Conservation (phyloP, 2,329 filamentous ascomycete genomes). For the Cladosporium sp. region DNA sequence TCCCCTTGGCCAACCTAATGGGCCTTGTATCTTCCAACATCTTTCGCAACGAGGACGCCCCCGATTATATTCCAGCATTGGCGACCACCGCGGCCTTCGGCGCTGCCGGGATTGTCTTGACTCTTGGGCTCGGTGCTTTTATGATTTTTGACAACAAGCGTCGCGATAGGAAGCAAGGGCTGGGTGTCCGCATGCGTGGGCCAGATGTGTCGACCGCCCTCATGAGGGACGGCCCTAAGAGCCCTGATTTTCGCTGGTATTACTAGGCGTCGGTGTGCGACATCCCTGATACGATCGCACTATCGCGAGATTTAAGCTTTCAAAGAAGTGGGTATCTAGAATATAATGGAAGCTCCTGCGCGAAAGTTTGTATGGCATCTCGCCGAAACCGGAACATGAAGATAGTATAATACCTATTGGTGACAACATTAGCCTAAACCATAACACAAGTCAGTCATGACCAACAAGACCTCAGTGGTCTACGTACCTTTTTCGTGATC, state of each 20-base stretch:
- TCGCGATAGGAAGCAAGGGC: conserved; percentile 54
- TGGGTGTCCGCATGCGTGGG: conserved; percentile 53
- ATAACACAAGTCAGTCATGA: not conserved
- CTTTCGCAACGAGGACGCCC: conserved; percentile 64
- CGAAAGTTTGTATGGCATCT: not conserved
- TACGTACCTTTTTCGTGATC: not conserved
- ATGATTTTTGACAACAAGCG: conserved; percentile 68
- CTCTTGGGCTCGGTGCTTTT: conserved; percentile 59
- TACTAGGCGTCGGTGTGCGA: conserved; percentile 27
- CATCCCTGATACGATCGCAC: not conserved
- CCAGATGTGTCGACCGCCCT: conserved; percentile 50
- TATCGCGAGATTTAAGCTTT: not conserved
- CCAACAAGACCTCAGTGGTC: not conserved
- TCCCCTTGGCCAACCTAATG: conserved; percentile 77
- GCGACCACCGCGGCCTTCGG: conserved; percentile 67
- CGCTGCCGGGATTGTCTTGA: conserved; percentile 58
- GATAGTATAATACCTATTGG: not conserved
- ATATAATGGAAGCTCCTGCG: not conserved
- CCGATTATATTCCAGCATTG: conserved; percentile 67
- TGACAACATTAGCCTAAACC: not conserved
- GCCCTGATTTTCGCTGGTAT: conserved; percentile 49
- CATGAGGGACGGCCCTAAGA: conserved; percentile 47
- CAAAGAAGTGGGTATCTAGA: not conserved
- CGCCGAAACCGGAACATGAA: not conserved
- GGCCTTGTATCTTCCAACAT: conserved; percentile 70